A percentile compares a stretch with the other conserved stretches of the same genome.
These are phyloP conservation scores for Beauveria brongniartii DNA, from an alignment of 2,329 filamentous ascomycete species.

Conservation along the genomic window DNA sequence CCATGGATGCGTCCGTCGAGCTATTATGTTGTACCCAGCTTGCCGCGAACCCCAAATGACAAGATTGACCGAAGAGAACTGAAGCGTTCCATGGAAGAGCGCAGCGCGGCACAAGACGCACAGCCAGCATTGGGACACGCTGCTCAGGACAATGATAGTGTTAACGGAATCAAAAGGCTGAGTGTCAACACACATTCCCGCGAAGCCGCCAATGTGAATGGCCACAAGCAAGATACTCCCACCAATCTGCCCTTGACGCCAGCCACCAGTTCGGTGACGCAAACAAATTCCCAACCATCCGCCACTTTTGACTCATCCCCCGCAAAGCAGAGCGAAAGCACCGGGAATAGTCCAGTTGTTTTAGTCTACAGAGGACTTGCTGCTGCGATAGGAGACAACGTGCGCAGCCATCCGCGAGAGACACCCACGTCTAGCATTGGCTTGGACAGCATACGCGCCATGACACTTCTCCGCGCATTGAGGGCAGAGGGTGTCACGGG, in stretches of 20 bases:
- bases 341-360: background rate
- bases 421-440: background rate
- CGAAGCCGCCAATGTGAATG: background rate
- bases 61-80: slow-evolving; percentile 2
- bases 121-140: background rate
- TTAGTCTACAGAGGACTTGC: background rate
- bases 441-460: slow-evolving; percentile 3
- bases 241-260: background rate
- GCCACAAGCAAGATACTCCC: background rate
- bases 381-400: background rate
- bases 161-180: background rate
- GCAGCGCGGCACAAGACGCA: background rate
- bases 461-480: background rate
- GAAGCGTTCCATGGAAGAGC: background rate
- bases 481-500: background rate
- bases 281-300: background rate
- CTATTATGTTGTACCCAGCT: background rate
- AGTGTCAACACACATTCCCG: background rate
- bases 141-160: background rate
- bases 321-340: background rate
- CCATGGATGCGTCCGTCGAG: slow-evolving; percentile 4
- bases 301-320: background rate
- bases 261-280: background rate
- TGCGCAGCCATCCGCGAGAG: background rate
- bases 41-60: slow-evolving; percentile 3